Percentiles rank a stretch among this genome's conserved stretches.
These are phyloP conservation scores for Aspergillus caelatus DNA, from an alignment of 2,329 filamentous ascomycete genomes.

Conservation along the genomic window DNA sequence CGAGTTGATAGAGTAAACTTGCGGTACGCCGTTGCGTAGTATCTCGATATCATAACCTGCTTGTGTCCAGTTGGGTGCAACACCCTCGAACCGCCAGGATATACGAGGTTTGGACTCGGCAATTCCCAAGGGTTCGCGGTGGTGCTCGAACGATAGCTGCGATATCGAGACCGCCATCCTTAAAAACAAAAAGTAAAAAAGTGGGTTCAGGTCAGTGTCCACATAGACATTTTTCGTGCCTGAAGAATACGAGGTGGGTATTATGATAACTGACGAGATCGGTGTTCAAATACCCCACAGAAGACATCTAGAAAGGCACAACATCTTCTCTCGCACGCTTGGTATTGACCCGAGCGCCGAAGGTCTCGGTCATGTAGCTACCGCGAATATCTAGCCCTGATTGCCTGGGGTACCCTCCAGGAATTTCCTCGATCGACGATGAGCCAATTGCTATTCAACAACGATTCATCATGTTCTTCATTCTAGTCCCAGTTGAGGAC, in stretches of 20 bases:
- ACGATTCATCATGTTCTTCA: not conserved
- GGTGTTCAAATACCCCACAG: not conserved
- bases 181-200: not conserved
- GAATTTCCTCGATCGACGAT: not conserved
- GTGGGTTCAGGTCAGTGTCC: not conserved
- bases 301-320: not conserved
- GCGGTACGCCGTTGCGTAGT: constrained; percentile 5
- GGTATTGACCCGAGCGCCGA: not conserved
- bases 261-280: not conserved
- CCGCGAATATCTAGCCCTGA: not conserved
- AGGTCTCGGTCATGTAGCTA: not conserved
- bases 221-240: accelerated
- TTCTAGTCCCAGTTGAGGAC: not conserved
- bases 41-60: constrained; percentile 21
- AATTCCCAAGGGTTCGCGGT: constrained; percentile 19
- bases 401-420: not conserved
- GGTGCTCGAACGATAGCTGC: constrained; percentile 22
- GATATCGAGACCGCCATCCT: constrained; percentile 19
- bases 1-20: constrained; percentile 16
- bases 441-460: not conserved
- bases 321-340: not conserved
- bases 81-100: constrained; percentile 29
- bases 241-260: too few relatives aligned
- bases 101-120: constrained; percentile 23
- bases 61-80: constrained; percentile 24